Evolutionary conservation across 306 rosid species (phyloP), one percentile per base, ranked within the genome.

Genomic region (Fagus sylvatica): DNA sequence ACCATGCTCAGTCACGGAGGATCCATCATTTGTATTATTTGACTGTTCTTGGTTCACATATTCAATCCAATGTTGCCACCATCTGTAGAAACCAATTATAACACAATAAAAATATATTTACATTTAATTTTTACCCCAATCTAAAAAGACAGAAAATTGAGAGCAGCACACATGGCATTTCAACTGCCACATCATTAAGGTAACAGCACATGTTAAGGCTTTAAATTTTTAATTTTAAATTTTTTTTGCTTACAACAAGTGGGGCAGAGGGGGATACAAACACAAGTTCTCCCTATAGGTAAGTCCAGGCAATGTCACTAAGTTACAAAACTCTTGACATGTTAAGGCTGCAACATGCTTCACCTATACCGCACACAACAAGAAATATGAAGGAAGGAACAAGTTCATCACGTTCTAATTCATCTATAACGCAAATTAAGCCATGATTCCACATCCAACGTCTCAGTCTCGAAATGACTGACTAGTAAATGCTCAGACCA

Each of bases 51-150:
- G 98, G 86, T 95, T 95, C 76, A 92, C 98, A 79, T 95, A 95
- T 74, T 92, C 97, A 82, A 92, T 91, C 98, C 98, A 95, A 80
- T 89, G 83, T 80, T 92, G 97, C 98, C 98, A 95, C 98, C 98
- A 95, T 83, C 98, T 95, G 88, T 78, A 55, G 70, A 42, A 80
- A 83, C 66, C 53, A 55, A 78, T 65, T 69, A 78, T 28, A 43
- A 74, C 67, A 72, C 74, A 34, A 37, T 17, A 65, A 16, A 65
- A 34, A 62, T 5, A 60, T 28, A 28, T 60, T 1, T 5, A 2
- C 36, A 4, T 59, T 59, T 4, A 3, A 2, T 22, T 34, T 2
- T 62, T 11, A 5, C 71, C 19, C 9, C 37, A 65, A 65, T 16
- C 40, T 37, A 65, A 3, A 65, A 65, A 30, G 33, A 39, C 32